Evolutionary conservation across 345 rosid genomes (phyloP).

Genomic region (Camelina neglecta): DNA sequence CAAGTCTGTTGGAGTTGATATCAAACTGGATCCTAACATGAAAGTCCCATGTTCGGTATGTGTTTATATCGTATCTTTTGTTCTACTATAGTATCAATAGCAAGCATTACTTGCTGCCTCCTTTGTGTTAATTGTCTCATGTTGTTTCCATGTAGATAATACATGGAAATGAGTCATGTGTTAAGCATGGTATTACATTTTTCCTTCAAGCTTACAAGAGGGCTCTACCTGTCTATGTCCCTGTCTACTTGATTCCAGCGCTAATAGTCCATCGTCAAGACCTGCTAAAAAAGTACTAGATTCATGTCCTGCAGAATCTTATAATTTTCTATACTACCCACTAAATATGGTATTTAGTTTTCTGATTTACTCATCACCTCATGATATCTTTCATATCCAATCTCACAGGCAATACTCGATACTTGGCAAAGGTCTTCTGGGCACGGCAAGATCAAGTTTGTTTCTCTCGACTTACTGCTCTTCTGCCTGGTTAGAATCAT

Average conservation of each 20-base stretch:
- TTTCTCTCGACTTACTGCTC: constrained; percentile 87
- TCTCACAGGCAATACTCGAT: constrained; percentile 70
- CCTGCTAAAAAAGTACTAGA: constrained; percentile 68
- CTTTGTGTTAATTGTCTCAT: not conserved
- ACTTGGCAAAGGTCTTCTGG: constrained; percentile 80
- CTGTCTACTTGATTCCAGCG: constrained; percentile 91
- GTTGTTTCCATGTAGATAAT: constrained; percentile 64
- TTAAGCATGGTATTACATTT: constrained; percentile 64
- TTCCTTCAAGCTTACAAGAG: constrained; percentile 81
- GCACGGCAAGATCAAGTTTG: constrained; percentile 93
- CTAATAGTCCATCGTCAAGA: constrained; percentile 90
- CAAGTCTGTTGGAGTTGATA: constrained; percentile 68
- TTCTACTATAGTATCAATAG: not conserved
- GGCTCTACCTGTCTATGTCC: constrained; percentile 89
- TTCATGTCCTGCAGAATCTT: not conserved
- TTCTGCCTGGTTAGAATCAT: constrained; percentile 80
- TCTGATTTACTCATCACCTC: constrained; percentile 11
- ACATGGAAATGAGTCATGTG: constrained; percentile 87
- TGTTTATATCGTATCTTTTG: constrained; percentile 8
- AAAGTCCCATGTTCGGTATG: constrained; percentile 82
- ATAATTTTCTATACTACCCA: not conserved
- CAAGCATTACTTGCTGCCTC: not conserved
- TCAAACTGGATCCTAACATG: constrained; percentile 81
- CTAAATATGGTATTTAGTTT: not conserved
- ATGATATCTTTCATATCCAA: constrained; percentile 10